These are phyloP conservation scores for Tardiomyces depauwii DNA, from an alignment of 1,139 yeast genomes.

Conservation along the genomic window DNA sequence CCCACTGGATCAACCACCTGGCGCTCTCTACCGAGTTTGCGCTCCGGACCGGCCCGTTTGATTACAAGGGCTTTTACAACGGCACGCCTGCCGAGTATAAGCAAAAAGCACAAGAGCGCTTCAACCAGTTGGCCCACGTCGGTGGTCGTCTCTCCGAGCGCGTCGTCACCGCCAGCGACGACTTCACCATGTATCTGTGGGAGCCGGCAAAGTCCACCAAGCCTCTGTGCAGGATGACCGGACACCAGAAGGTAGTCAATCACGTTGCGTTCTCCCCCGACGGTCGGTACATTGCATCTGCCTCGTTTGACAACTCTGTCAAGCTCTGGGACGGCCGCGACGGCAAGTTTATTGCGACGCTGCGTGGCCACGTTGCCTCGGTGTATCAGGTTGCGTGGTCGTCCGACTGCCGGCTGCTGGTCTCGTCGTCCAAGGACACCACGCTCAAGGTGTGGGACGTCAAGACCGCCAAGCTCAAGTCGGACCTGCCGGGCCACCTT, in stretches of 20 bases:
- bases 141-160: slow-evolving; percentile 66
- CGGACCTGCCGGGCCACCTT: slow-evolving; percentile 89
- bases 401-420: slow-evolving; percentile 81
- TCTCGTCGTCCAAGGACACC: slow-evolving; percentile 92
- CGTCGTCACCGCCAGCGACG: slow-evolving; percentile 92
- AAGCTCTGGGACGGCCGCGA: slow-evolving; percentile 94
- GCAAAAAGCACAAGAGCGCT: slow-evolving; percentile 49
- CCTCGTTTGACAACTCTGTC: slow-evolving; percentile 90
- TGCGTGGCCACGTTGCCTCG: slow-evolving; percentile 96
- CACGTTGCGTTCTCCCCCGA: slow-evolving; percentile 96
- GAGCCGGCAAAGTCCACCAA: slow-evolving; percentile 72
- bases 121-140: slow-evolving; percentile 66
- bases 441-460: slow-evolving; percentile 97
- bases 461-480: slow-evolving; percentile 67
- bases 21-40: slow-evolving; percentile 87
- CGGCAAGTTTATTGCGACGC: slow-evolving; percentile 81
- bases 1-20: slow-evolving; percentile 96
- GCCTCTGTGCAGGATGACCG: slow-evolving; percentile 89
- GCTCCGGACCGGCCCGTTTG: slow-evolving; percentile 72
- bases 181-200: slow-evolving; percentile 97
- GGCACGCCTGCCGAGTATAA: slow-evolving; percentile 43
- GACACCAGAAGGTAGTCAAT: slow-evolving; percentile 92
- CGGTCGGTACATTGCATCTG: slow-evolving; percentile 81
- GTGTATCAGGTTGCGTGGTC: slow-evolving; percentile 99
- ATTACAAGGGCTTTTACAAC: slow-evolving; percentile 35